Percentiles rank a stretch among this genome's conserved stretches.
phyloP scores from a whole-genome alignment of 352 stramenopile species.

The Pythium phragmitis region DNA sequence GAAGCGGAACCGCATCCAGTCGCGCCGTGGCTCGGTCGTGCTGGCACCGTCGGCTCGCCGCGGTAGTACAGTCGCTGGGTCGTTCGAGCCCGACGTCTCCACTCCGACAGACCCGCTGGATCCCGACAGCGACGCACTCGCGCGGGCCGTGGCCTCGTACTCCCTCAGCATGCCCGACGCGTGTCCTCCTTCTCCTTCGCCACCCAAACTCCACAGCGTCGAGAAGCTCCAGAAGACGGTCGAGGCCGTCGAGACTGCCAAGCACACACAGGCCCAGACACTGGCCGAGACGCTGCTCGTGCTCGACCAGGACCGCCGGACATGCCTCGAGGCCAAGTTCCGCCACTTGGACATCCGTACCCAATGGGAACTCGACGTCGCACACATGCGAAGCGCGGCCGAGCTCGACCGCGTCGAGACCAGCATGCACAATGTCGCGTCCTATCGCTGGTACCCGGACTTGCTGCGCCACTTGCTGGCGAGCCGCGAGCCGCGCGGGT shows the following conservation, averaged over 20 bases:
- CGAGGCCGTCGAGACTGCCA: conserved; percentile 43
- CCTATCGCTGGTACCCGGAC: conserved; percentile 49
- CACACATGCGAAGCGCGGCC: conserved; percentile 46
- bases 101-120: not conserved
- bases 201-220: conserved; percentile 36
- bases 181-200: not conserved
- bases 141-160: conserved; percentile 5
- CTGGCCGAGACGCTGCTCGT: conserved; percentile 41
- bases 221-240: conserved; percentile 54
- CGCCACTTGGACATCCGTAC: conserved; percentile 36
- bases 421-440: conserved; percentile 31
- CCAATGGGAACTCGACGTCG: conserved; percentile 42
- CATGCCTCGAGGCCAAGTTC: conserved; percentile 60
- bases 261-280: conserved; percentile 34
- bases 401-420: conserved; percentile 38
- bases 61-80: not conserved
- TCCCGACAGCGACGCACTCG: conserved; percentile 16
- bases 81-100: too few relatives aligned
- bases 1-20: conserved; percentile 3
- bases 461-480: conserved; percentile 46
- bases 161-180: not conserved
- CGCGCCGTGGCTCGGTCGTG: conserved; percentile 17
- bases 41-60: not conserved
- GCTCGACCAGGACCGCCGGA: conserved; percentile 50
- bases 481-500: conserved; percentile 32